Evolutionary conservation across 768 basidiomycete genomes (phyloP).

Genomic region (Boletus rufocinnamomeus): DNA sequence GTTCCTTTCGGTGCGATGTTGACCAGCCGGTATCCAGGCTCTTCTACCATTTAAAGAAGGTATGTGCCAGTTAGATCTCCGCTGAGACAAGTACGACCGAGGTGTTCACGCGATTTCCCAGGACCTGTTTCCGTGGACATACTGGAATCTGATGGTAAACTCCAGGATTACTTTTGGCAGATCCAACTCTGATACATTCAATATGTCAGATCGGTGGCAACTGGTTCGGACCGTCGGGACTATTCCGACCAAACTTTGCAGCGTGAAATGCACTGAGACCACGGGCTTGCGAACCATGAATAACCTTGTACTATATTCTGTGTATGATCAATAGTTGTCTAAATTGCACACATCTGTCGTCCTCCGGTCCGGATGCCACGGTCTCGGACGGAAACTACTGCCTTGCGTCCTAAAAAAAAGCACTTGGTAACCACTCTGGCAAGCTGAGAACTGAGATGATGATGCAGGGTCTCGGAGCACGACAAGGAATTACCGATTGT

Average conservation of each 20-base stretch:
- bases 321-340: not conserved
- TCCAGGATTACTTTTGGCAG: not conserved
- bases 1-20: conserved; percentile 7
- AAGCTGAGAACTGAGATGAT: conserved; percentile 20
- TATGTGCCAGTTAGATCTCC: conserved; percentile 22
- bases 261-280: conserved; percentile 9
- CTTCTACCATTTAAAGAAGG: conserved; percentile 91
- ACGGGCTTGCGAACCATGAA: not conserved
- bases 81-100: not conserved
- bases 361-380: too few species aligned
- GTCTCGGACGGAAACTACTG: conserved; percentile 8
- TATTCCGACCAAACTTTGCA: conserved; percentile 41
- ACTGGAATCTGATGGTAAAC: conserved; percentile 74
- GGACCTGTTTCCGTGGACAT: conserved; percentile 49
- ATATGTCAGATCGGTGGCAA: conserved; percentile 38
- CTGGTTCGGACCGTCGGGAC: conserved; percentile 52
- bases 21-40: conserved; percentile 40
- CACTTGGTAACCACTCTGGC: conserved; percentile 29
- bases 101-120: conserved; percentile 4
- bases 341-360: conserved; percentile 12
- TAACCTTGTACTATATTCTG: not conserved
- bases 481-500: conserved; percentile 21
- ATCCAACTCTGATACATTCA: conserved; percentile 8
- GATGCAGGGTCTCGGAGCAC: conserved; percentile 13
- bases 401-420: conserved; percentile 31